Evolutionary conservation across 164 flowering plant species (phyloP), one percentile per base, ranked within the genome.

Genomic region (Cinnamomum micranthum): DNA sequence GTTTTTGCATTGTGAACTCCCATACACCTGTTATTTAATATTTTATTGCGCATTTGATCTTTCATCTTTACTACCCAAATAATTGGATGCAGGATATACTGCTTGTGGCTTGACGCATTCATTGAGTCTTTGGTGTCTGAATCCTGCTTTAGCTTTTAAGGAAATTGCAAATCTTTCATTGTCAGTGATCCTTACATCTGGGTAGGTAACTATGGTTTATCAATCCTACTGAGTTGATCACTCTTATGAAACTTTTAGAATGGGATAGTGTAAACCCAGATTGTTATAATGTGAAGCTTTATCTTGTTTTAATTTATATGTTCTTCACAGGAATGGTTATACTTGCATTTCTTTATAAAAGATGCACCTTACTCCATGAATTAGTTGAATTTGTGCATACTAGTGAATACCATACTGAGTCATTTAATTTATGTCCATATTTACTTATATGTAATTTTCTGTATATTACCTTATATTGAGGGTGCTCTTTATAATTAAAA

Each of bases 121-220:
- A 19, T 82, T 93, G 17, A 88, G 95, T 81, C 80, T 95, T 78
- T 93, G 98, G 98, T 95, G 98, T 88, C 75, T 95, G 84, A 91
- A 92, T 82, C 99, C 99, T 51, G 92, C 97, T 60, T 93, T 95
- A 75, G 97, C 89, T 50, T 95, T 95, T 80, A 89, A 76, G 82
- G 92, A 87, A 70, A 82, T 95, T 80, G 91, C 98, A 70, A 88
- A 87, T 69, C 84, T 82, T 77, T 87, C 95, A 62, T 78, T 89
- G 74, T 93, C 99, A 2, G 89, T 95, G 72, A 90, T 95, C 77
- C 84, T 95, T 72, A 93, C 99, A 79, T 95, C 99, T 31, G 99
- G 99, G 99, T 93, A 84, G 81, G 89, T 78, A 67, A 50, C 35
- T 17, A 23, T 17, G 67, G 62, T 15, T 55, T 15, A 68, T 69